phyloP scores from a whole-genome alignment of 345 rosid species.

The Laguncularia racemosa region DNA sequence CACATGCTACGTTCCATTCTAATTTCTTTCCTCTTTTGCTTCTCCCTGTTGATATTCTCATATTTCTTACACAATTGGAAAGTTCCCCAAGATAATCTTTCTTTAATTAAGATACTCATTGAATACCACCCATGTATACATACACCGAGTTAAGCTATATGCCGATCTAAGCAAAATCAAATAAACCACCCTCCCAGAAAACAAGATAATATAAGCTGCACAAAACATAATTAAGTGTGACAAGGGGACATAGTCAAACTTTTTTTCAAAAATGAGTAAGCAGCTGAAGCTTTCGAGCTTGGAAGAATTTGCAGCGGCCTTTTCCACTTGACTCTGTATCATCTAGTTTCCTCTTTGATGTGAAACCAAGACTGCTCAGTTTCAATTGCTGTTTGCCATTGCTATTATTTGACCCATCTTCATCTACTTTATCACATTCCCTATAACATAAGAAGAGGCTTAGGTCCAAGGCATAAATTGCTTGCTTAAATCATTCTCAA shows the following conservation, averaged over 20 bases:
- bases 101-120: too few species aligned
- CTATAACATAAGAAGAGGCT: constrained; percentile 15
- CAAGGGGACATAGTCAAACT: background rate
- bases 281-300: constrained; percentile 70
- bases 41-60: too few species aligned
- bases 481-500: too few species aligned
- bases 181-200: too few species aligned
- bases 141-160: too few species aligned
- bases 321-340: constrained; percentile 76
- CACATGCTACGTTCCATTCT: too few species aligned
- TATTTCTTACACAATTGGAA: too few species aligned
- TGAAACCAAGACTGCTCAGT: constrained; percentile 58
- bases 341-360: constrained; percentile 59
- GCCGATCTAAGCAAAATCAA: too few species aligned
- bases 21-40: too few species aligned
- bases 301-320: constrained; percentile 86
- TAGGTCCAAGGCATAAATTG: too few species aligned
- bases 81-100: too few species aligned
- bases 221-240: background rate
- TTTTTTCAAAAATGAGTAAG: constrained; percentile 51
- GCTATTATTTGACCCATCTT: constrained; percentile 33
- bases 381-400: constrained; percentile 59
- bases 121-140: too few species aligned
- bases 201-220: background rate
- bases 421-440: constrained; percentile 69